A percentile compares a stretch with the other conserved stretches of the same genome.
phyloP scores from a whole-genome alignment of 2,329 filamentous ascomycete genomes.

The Calonectria honghensis region DNA sequence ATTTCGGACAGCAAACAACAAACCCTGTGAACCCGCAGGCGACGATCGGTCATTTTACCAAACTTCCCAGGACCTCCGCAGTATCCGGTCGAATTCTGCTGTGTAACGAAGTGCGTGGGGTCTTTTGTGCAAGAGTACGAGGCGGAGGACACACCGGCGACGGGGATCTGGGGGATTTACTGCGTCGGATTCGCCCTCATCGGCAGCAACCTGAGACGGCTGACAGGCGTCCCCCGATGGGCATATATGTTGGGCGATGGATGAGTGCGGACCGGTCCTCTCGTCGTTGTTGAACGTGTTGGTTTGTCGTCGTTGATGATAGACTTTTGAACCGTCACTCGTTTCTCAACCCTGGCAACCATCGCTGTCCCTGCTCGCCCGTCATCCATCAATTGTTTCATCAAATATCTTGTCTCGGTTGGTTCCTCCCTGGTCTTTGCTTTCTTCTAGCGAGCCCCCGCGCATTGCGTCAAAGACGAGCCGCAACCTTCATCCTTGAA shows the following conservation, averaged over 20 bases:
- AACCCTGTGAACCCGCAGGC: neutral
- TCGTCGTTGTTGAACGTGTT: slow-evolving; percentile 40
- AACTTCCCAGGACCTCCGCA: slow-evolving; percentile 17
- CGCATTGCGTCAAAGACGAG: slow-evolving; percentile 21
- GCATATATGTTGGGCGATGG: slow-evolving; percentile 51
- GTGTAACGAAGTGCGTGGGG: slow-evolving; percentile 47
- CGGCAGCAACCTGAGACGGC: slow-evolving; percentile 53
- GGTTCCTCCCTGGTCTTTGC: slow-evolving; percentile 4
- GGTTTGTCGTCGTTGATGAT: slow-evolving; percentile 38
- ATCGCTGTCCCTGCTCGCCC: slow-evolving; percentile 25
- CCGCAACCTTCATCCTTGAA: slow-evolving; percentile 29
- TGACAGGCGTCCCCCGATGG: slow-evolving; percentile 41
- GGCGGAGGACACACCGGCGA: slow-evolving; percentile 38
- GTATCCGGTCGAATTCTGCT: slow-evolving; percentile 21
- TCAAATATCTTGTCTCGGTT: slow-evolving; percentile 21
- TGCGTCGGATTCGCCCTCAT: slow-evolving; percentile 49
- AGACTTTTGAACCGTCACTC: slow-evolving; percentile 37
- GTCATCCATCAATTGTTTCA: slow-evolving; percentile 25
- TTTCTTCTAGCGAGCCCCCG: slow-evolving; percentile 16
- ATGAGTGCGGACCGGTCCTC: slow-evolving; percentile 50
- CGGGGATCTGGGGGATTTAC: slow-evolving; percentile 41
- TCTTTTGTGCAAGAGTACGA: slow-evolving; percentile 49
- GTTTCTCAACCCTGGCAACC: slow-evolving; percentile 18
- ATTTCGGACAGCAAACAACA: slow-evolving; percentile 20
- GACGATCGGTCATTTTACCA: slow-evolving; percentile 22